phyloP scores from a whole-genome alignment of 768 basidiomycete species.

The Pisolithus microcarpus region DNA sequence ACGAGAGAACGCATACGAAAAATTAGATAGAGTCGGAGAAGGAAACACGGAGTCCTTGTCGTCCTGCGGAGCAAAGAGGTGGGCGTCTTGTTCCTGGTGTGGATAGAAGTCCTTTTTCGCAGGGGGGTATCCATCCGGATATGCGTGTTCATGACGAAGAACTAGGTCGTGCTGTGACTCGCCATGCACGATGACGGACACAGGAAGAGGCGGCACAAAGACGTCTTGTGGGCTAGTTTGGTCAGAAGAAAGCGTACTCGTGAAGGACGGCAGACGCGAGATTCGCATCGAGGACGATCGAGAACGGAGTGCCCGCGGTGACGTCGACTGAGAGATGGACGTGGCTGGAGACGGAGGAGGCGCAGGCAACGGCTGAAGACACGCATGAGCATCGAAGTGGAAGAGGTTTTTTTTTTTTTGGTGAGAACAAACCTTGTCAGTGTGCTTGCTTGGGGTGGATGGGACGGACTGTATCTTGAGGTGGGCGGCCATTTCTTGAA shows the following conservation, averaged over 20 bases:
- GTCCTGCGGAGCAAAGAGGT: constrained; percentile 15
- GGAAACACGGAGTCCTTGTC: constrained; percentile 19
- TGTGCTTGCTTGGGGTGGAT: constrained; percentile 7
- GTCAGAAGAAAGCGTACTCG: constrained; percentile 27
- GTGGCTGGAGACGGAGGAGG: constrained; percentile 24
- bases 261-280: constrained; percentile 27
- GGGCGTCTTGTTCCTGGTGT: constrained; percentile 14
- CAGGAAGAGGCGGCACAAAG: constrained; percentile 18
- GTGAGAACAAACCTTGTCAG: constrained; percentile 4
- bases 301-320: constrained; percentile 22
- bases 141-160: constrained; percentile 8
- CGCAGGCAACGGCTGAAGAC: constrained; percentile 3
- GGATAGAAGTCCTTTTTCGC: constrained; percentile 10
- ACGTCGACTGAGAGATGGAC: constrained; percentile 18
- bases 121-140: constrained; percentile 1
- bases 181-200: constrained; percentile 25
- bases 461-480: constrained; percentile 12
- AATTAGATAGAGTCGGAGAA: constrained; percentile 23
- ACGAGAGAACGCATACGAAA: constrained; percentile 21
- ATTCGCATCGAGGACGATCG: constrained; percentile 25
- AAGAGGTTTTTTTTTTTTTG: not conserved
- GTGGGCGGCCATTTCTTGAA: constrained; percentile 27
- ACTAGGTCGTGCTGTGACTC: constrained; percentile 22
- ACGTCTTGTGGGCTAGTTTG: constrained; percentile 24
- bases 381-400: not conserved